A percentile compares a stretch with the other conserved stretches of the same genome.
Conservation (phyloP, 768 basidiomycete genomes). For the Auriscalpium vulgare region DNA sequence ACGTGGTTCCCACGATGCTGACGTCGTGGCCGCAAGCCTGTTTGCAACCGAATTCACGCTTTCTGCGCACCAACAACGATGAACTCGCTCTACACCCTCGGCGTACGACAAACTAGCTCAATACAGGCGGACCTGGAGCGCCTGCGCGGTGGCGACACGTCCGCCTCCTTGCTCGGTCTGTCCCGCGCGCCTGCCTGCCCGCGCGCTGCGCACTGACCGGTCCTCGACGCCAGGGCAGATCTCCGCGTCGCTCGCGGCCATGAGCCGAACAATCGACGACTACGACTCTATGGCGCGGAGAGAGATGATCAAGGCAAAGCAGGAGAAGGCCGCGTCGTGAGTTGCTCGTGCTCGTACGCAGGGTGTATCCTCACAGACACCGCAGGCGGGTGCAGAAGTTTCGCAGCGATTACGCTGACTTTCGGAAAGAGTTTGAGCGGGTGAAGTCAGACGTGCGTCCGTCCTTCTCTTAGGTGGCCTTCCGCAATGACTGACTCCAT, state of each 20-base stretch:
- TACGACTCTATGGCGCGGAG: conserved; percentile 95
- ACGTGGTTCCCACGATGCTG: too few relatives aligned
- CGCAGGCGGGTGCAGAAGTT: conserved; percentile 89
- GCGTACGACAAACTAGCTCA: conserved; percentile 85
- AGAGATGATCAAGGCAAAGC: conserved; percentile 93
- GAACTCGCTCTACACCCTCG: conserved; percentile 94
- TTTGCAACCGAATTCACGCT: background rate
- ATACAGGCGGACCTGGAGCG: conserved; percentile 82
- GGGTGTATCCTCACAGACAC: background rate
- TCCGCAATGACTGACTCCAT: background rate
- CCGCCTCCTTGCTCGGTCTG: conserved; percentile 78
- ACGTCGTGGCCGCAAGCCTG: background rate
- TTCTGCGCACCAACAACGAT: conserved; percentile 31
- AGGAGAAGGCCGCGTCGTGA: conserved; percentile 92
- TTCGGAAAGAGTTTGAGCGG: conserved; percentile 75
- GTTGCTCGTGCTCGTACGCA: conserved; percentile 18
- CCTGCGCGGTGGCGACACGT: conserved; percentile 71
- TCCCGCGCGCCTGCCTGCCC: conserved; percentile 14
- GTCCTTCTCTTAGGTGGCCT: background rate
- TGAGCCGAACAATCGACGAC: conserved; percentile 92
- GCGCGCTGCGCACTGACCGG: conserved; percentile 13
- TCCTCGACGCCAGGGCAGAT: conserved; percentile 73
- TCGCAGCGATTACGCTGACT: conserved; percentile 74
- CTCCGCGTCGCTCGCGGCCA: conserved; percentile 90
- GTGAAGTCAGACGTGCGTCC: conserved; percentile 51